phyloP scores from a whole-genome alignment of 192 early-diverging fungal genomes.

The Podila clonocystis region DNA sequence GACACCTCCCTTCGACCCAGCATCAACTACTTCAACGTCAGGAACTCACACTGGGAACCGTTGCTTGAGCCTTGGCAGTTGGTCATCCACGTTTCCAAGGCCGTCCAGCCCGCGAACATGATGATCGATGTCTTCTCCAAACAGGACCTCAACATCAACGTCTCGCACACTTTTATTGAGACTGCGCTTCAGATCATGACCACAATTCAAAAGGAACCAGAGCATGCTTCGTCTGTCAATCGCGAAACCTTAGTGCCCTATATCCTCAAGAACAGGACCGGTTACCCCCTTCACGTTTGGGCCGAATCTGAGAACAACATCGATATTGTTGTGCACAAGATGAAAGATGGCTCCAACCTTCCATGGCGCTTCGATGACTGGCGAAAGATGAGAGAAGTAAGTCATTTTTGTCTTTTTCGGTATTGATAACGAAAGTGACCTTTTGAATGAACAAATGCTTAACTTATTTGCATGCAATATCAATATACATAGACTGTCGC shows the following conservation, averaged over 20 bases:
- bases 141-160: slow-evolving; percentile 84
- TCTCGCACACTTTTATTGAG: slow-evolving; percentile 85
- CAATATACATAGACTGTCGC: slow-evolving; percentile 21
- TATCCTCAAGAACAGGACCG: slow-evolving; percentile 89
- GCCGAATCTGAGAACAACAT: slow-evolving; percentile 69
- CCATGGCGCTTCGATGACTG: slow-evolving; percentile 99
- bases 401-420: neutral
- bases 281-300: slow-evolving; percentile 92
- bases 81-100: slow-evolving; percentile 60
- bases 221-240: slow-evolving; percentile 30
- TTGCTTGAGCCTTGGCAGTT: slow-evolving; percentile 92
- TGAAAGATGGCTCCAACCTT: slow-evolving; percentile 78
- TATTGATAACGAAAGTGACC: neutral
- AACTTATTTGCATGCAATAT: neutral
- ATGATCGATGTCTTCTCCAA: slow-evolving; percentile 74
- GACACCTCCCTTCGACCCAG: slow-evolving; percentile 76
- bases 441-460: neutral
- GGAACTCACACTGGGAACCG: slow-evolving; percentile 99
- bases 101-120: slow-evolving; percentile 50
- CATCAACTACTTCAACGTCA: slow-evolving; percentile 95
- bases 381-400: slow-evolving; percentile 88
- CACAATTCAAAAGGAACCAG: slow-evolving; percentile 53
- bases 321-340: slow-evolving; percentile 73
- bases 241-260: slow-evolving; percentile 71
- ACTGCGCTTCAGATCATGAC: slow-evolving; percentile 69